Evolutionary conservation across 2,329 filamentous ascomycete genomes (phyloP), one percentile per base, ranked within the genome.

Genomic region (Cercospora zeina): DNA sequence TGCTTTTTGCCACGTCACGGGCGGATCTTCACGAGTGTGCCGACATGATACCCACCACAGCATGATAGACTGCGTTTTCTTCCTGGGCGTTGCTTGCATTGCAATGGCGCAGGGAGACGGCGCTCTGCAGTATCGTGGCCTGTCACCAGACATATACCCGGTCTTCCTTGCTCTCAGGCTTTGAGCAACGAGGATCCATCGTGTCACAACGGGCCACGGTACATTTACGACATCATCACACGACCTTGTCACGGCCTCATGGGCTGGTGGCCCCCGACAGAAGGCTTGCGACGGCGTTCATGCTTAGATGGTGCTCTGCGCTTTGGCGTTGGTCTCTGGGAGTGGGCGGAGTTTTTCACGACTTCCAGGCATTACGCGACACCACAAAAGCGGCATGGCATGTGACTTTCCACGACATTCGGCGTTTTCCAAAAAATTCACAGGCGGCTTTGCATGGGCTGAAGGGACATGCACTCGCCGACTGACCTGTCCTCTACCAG

Each of bases 1-100:
- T 61, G 58, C 55, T 67, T 64, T 61, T 54, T 58, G 56, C 62
- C 62, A 62, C 45, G 57, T 67, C 60, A 63, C 58, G 53, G 49
- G 59, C 65, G 64, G 67, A 69, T 69, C 67, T 63, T 61, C 58
- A 62, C 59, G 67, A 69, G 67, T 62, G 61, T 64, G 67, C 63
- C 57, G 57, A 64, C 61, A 67, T 67, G 65, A 69, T 69, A 69
- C 67, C 67, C 67, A 63, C 60, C 54, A 60, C 63, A 66, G 65
- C 67, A 69, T 69, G 64, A 69, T 69, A 68, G 65, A 68, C 62
- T 62, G 67, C 67, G 67, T 69, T 68, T 62, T 63, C 65, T 67
- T 64, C 58, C 63, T 62, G 63, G 59, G 61, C 66, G 58, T 65
- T 62, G 61, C 60, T 63, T 67, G 66, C 66, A 68, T 68, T 65